Base-by-base conservation (phyloP, 805 yeast species). In the Candida ponderosae region DNA sequence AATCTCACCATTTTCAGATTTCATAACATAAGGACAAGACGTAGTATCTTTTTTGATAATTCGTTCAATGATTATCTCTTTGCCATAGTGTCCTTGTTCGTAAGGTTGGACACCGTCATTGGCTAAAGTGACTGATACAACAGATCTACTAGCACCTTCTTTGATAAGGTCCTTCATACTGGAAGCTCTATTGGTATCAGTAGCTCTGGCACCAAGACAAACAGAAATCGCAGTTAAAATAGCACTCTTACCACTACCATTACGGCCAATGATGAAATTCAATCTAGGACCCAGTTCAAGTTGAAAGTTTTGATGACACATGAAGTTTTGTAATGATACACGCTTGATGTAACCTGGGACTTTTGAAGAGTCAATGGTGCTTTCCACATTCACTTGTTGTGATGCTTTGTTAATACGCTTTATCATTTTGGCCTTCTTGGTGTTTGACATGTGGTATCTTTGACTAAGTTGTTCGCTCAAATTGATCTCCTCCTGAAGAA, bases 201-300 rank as follows among this genome's bases (percentile, higher is more conserved):
- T 67, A 1, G 97, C 96, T 48, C 80, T 81, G 2, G 94, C 93
- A 17, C 97, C 97, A 2, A 90, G 59, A 2, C 95, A 90, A 5
- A 87, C 80, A 7, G 89, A 77, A 2, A 89, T 76, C 1, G 95
- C 96, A 0, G 96, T 87, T 40, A 89, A 62, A 16, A 89, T 72
- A 1, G 97, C 95, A 53, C 86, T 75, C 53, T 89, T 89, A 23
- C 97, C 97, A 29, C 89, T 78, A 3, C 97, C 97, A 52, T 89
- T 89, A 39, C 81, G 69, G 17, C 97, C 97, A 29, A 85, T 81
- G 39, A 89, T 85, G 53, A 89, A 83, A 56, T 89, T 89, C 47
- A 89, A 68, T 37, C 79, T 75, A 0, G 90, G 88, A 2, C 93
- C 93, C 24, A 89, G 68, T 4, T 70, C 72, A 8, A 93, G 60